These are phyloP conservation scores for Achlya hypogyna DNA, from an alignment of 352 stramenopile genomes.

Conservation along the genomic window DNA sequence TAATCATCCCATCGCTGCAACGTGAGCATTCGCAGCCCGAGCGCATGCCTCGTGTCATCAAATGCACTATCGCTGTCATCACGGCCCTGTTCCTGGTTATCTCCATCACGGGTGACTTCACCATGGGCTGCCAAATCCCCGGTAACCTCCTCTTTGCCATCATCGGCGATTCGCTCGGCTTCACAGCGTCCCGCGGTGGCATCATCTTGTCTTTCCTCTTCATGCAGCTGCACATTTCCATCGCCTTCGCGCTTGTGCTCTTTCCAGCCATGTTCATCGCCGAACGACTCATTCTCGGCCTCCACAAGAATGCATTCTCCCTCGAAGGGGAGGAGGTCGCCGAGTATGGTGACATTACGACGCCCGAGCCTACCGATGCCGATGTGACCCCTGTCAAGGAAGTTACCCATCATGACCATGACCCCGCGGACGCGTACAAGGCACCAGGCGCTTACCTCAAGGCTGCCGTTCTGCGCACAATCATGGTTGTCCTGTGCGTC, in stretches of 20 bases:
- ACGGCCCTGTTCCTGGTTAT: constrained; percentile 28
- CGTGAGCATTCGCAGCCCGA: constrained; percentile 18
- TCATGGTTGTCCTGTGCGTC: constrained; percentile 27
- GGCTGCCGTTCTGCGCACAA: not conserved
- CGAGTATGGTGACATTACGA: not conserved
- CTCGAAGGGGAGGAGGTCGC: not conserved
- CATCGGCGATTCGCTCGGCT: constrained; percentile 28
- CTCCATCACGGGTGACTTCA: constrained; percentile 39
- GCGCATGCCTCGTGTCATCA: constrained; percentile 21
- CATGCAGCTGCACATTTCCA: constrained; percentile 46
- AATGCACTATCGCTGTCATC: constrained; percentile 17
- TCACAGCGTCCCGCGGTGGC: constrained; percentile 31
- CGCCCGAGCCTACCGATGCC: not conserved
- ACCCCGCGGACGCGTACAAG: not conserved
- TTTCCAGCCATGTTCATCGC: constrained; percentile 50
- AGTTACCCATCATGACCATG: not conserved
- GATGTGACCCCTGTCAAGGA: not conserved
- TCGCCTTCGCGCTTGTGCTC: constrained; percentile 47
- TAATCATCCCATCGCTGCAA: constrained; percentile 21
- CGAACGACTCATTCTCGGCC: constrained; percentile 49
- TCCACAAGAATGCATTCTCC: constrained; percentile 27
- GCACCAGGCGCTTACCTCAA: not conserved
- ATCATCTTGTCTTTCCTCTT: constrained; percentile 38
- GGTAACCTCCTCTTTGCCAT: constrained; percentile 18
- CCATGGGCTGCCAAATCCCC: constrained; percentile 21